Conservation (phyloP, 192 early-diverging fungal species). For the Spinellus fusiger region DNA sequence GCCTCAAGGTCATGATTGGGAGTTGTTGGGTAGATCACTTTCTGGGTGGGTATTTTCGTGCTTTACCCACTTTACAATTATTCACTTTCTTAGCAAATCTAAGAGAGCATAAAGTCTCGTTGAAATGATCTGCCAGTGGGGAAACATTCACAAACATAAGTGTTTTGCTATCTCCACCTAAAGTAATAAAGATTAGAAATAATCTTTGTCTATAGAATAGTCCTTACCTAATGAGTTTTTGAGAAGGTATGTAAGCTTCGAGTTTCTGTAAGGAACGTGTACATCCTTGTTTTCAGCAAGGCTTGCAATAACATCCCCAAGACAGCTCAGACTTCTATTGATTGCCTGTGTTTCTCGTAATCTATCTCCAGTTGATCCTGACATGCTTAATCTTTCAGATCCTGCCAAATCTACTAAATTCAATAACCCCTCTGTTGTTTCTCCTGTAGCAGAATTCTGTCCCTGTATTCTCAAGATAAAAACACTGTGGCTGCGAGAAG, state of each 20-base stretch:
- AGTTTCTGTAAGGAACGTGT: constrained; percentile 93
- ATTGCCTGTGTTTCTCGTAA: constrained; percentile 94
- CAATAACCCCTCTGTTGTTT: constrained; percentile 67
- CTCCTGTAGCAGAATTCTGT: constrained; percentile 65
- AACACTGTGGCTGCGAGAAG: constrained; percentile 90
- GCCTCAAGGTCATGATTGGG: no score
- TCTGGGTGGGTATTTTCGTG: no score
- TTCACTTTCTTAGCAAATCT: constrained; percentile 94
- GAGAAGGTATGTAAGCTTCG: constrained; percentile 73
- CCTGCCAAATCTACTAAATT: constrained; percentile 96
- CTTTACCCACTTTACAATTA: background rate
- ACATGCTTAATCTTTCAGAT: constrained; percentile 78
- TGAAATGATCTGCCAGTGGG: constrained; percentile 70
- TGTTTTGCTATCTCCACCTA: constrained; percentile 91
- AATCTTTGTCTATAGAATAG: background rate
- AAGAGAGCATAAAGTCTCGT: constrained; percentile 86
- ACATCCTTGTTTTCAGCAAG: constrained; percentile 62
- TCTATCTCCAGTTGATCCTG: constrained; percentile 81
- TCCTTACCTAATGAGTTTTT: constrained; percentile 54
- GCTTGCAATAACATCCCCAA: constrained; percentile 89
- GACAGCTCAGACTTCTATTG: constrained; percentile 85
- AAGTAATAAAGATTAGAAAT: background rate
- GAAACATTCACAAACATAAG: constrained; percentile 98
- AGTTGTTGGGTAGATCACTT: no score
- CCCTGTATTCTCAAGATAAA: constrained; percentile 82